Base-by-base conservation (phyloP, 1,284 basidiomycete species). In the Wolfiporia cocos region DNA sequence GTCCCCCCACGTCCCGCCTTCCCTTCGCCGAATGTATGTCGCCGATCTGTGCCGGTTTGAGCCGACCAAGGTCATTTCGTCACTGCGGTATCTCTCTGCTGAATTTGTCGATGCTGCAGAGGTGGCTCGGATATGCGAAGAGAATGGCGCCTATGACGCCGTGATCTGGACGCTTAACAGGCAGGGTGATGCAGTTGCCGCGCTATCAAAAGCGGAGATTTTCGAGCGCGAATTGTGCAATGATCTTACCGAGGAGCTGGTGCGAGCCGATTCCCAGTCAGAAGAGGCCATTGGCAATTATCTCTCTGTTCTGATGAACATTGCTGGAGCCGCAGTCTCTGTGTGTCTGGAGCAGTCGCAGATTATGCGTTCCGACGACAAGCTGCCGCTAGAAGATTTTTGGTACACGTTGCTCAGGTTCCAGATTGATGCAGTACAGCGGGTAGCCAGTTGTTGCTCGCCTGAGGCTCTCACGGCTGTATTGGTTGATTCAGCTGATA, bases 371-470 rank as follows among this genome's bases (percentile, higher is more conserved):
- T 63, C 62, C 15, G 57, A 63, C 14, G 59, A 57, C 1, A 67
- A 74, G 7, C 63, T 79, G 10, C 73, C 81, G 2, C 67, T 85
- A 12, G 91, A 94, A 57, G 90, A 96, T 52, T 77, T 93, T 52
- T 98, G 94, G 94, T 93, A 91, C 60, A 77, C 80, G 47, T 69
- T 96, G 0, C 72, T 97, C 23, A 81, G 80, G 51, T 82, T 84
- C 47, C 82, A 94, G 54, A 85, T 95, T 41, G 76, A 81, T 42
- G 76, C 79, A 33, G 82, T 93, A 3, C 91, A 95, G 53, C 69
- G 68, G 2, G 65, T 91, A 10, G 80, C 85, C 1, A 65, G 64
- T 12, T 68, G 66, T 44, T 65, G 62, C 46, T 56, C 61, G 1
- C 36, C 57, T 2, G 56, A 63, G 28, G 52, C 55, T 2, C 41